These are phyloP conservation scores for Salisapilia sapeloensis DNA, from an alignment of 352 stramenopile genomes.

Conservation along the genomic window DNA sequence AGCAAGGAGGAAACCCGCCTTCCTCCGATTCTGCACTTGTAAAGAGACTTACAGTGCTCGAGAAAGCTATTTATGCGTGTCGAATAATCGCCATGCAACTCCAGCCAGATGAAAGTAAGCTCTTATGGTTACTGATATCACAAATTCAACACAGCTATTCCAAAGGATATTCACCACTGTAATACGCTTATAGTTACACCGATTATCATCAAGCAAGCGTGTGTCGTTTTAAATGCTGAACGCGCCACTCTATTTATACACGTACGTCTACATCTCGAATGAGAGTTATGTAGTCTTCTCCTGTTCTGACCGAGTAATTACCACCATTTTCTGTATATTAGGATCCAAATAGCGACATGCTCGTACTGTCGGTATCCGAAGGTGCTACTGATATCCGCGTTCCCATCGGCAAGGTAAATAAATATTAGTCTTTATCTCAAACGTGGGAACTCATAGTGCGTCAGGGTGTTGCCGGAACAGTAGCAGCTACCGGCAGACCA, in stretches of 20 bases:
- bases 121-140: not conserved
- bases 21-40: conserved; percentile 19
- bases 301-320: not conserved
- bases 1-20: no score
- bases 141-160: not conserved
- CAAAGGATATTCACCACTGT: not conserved
- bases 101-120: conserved; percentile 44
- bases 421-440: not conserved
- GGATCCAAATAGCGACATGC: conserved; percentile 54
- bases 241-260: conserved; percentile 83
- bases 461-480: conserved; percentile 78
- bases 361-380: conserved; percentile 78
- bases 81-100: conserved; percentile 68
- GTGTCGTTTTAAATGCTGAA: conserved; percentile 76
- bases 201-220: conserved; percentile 79
- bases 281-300: not conserved
- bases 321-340: conserved; percentile 4
- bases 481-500: conserved; percentile 54
- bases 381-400: conserved; percentile 74
- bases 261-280: conserved; percentile 9
- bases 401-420: conserved; percentile 47
- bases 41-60: conserved; percentile 40
- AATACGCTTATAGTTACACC: conserved; percentile 28
- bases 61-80: conserved; percentile 68
- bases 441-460: not conserved